Evolutionary conservation across 2,329 filamentous ascomycete genomes (phyloP).

Genomic region (Sporothrix schenckii): DNA sequence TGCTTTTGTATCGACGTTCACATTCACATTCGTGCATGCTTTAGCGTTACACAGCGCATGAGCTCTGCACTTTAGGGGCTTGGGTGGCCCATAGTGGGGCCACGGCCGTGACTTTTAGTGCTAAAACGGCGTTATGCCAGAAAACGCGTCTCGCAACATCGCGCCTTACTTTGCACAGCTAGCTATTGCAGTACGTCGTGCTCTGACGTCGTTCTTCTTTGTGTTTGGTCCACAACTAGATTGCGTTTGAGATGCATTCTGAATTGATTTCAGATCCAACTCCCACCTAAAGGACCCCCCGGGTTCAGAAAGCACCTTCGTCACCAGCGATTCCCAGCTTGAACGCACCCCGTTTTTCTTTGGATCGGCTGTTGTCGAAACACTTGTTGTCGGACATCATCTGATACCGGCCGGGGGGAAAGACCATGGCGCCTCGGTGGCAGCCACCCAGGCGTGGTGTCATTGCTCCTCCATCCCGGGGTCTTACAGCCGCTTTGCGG

Average conservation of each 20-base stretch:
- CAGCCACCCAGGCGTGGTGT: neutral
- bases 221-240: neutral
- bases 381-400: too few relatives aligned
- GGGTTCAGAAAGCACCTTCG: neutral
- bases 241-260: conserved; percentile 14
- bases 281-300: neutral
- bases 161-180: conserved; percentile 1
- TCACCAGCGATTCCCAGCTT: neutral
- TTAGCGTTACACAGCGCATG: neutral
- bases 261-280: neutral
- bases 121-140: neutral
- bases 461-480: neutral
- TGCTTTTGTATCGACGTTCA: too few relatives aligned
- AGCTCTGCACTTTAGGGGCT: neutral
- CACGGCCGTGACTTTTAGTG: neutral
- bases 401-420: too few relatives aligned
- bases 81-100: neutral
- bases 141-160: conserved; percentile 20
- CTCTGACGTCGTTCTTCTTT: neutral
- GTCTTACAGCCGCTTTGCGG: neutral
- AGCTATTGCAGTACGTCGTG: neutral
- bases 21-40: neutral
- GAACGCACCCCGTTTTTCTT: neutral
- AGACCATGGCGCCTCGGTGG: neutral
- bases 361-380: neutral